Conservation (phyloP, 805 yeast genomes). For the Tetrapisispora namnaoensis region DNA sequence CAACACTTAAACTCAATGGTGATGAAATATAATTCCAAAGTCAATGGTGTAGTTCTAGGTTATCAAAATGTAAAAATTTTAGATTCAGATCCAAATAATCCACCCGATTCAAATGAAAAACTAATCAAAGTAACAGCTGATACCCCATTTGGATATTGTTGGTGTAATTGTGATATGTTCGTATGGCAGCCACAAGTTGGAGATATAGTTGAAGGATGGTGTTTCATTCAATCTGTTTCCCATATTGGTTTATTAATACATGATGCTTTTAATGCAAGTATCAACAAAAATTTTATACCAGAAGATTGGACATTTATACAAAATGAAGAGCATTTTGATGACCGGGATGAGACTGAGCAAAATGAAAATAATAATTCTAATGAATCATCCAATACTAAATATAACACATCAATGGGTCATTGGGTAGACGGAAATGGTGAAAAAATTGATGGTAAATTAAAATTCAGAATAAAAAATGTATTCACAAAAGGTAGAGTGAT, state of each 20-base stretch:
- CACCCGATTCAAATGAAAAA: constrained; percentile 31
- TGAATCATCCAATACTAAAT: constrained; percentile 9
- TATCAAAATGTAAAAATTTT: constrained; percentile 55
- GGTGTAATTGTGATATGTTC: constrained; percentile 76
- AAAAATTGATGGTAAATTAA: constrained; percentile 72
- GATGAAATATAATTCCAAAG: constrained; percentile 67
- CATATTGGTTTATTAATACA: constrained; percentile 86
- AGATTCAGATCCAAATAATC: constrained; percentile 35
- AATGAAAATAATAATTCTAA: constrained; percentile 6
- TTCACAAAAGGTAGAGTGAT: constrained; percentile 72
- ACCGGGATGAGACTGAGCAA: constrained; percentile 11
- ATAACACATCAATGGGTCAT: constrained; percentile 56
- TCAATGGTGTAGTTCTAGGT: constrained; percentile 76
- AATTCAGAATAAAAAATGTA: constrained; percentile 63
- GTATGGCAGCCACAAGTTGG: constrained; percentile 90
- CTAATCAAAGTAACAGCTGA: constrained; percentile 65
- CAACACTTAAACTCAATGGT: constrained; percentile 88
- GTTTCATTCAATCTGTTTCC: constrained; percentile 87
- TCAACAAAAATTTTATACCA: constrained; percentile 82
- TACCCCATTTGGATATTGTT: constrained; percentile 78
- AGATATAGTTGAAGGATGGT: constrained; percentile 75
- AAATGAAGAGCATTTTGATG: constrained; percentile 45
- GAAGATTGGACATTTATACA: constrained; percentile 76
- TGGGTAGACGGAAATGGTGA: constrained; percentile 76
- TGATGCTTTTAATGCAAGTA: constrained; percentile 91